Evolutionary conservation across 345 rosid species (phyloP), one percentile per base, ranked within the genome.

Genomic region (Hypericum androsaemum): DNA sequence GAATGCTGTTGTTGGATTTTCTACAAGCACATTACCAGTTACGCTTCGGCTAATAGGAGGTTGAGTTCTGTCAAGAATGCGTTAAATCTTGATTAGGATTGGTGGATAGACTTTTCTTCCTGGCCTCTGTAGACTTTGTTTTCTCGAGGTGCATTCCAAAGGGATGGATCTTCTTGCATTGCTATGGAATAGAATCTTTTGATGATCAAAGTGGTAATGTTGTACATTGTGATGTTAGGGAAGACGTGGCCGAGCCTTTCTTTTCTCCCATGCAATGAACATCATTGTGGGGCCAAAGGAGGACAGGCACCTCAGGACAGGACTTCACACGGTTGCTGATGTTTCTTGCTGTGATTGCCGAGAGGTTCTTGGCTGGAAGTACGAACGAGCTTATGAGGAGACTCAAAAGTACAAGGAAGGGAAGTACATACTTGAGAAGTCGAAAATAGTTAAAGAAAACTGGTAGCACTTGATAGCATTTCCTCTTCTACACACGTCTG

Each of bases 371-470:
- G 68, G 68, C 8, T 64, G 68, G 68, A 64, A 64, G 43, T 64
- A 64, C 17, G 62, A 64, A 36, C 32, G 53, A 28, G 68, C 68
- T 57, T 64, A 64, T 14, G 68, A 57, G 14, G 58, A 57, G 2
- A 57, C 68, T 7, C 68, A 64, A 53, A 64, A 51, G 58, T 64
- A 64, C 39, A 64, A 64, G 16, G 62, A 64, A 57, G 68, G 68
- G 13, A 64, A 64, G 41, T 64, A 43, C 43, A 64, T 64, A 32
- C 50, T 64, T 39, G 68, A 64, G 53, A 64, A 64, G 39, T 39
- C 53, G 5, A 64, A 64, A 43, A 64, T 64, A 32, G 68, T 55
- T 5, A 57, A 39, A 53, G 68, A 64, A 41, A 57, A 64, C 14
- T 64, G 68, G 62, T 57, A 57, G 56, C 42, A 15, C 7, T 22